Evolutionary conservation across 768 basidiomycete species (phyloP).

Genomic region (Cystobasidium onofrii): DNA sequence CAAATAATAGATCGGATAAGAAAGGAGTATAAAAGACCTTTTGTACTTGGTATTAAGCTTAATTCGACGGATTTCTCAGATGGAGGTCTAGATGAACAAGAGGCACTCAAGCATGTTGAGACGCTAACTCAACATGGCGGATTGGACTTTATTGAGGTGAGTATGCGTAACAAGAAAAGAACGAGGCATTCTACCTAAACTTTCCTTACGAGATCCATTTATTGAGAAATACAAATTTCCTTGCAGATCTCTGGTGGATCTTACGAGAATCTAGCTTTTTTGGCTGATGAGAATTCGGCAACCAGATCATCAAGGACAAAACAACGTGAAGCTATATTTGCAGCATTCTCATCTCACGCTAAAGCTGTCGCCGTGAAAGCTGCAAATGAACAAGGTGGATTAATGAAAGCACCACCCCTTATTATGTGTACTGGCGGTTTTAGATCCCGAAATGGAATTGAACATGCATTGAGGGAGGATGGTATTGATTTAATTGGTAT

Average conservation of each 20-base stretch:
- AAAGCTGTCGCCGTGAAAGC: constrained; percentile 50
- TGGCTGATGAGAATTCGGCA: neutral
- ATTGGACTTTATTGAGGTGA: constrained; percentile 69
- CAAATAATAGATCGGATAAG: constrained; percentile 57
- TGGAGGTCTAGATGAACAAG: constrained; percentile 37
- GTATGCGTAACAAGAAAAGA: neutral
- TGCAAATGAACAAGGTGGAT: constrained; percentile 37
- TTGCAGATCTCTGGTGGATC: constrained; percentile 68
- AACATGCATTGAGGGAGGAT: constrained; percentile 46
- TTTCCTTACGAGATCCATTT: no score
- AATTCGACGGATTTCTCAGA: constrained; percentile 66
- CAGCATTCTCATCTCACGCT: constrained; percentile 58
- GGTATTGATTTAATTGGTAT: constrained; percentile 71
- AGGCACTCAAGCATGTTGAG: constrained; percentile 57
- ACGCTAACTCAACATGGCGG: constrained; percentile 58
- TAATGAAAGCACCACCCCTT: constrained; percentile 51
- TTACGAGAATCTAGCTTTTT: constrained; percentile 58
- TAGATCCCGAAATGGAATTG: constrained; percentile 54
- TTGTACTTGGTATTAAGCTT: constrained; percentile 68
- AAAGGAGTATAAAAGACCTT: constrained; percentile 52
- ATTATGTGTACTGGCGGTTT: constrained; percentile 77
- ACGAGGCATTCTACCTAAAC: no score
- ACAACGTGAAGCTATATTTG: constrained; percentile 64
- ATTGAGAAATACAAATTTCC: no score
- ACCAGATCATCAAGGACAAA: constrained; percentile 38